Conservation (phyloP, 305 asterid species). For the Solanum hybrid region DNA sequence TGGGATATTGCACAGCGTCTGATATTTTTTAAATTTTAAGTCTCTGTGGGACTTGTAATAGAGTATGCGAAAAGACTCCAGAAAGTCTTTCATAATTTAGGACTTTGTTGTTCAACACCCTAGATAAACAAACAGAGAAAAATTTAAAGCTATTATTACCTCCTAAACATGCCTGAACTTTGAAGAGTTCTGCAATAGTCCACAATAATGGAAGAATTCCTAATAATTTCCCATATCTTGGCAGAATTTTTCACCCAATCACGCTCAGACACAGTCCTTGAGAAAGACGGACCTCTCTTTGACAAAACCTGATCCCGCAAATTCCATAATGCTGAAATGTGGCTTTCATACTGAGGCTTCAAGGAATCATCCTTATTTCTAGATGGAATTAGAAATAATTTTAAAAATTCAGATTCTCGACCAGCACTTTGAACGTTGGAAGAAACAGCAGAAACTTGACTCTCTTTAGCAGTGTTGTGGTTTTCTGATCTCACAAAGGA, state of each 20-base stretch:
- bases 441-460: slow-evolving; percentile 1
- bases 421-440: slow-evolving; percentile 15
- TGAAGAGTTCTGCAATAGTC: slow-evolving; percentile 69
- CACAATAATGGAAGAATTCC: slow-evolving; percentile 43
- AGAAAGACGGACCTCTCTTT: slow-evolving; percentile 53
- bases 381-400: slow-evolving; percentile 57
- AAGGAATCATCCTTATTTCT: slow-evolving; percentile 41
- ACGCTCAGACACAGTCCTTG: slow-evolving; percentile 80
- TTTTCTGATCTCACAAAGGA: slow-evolving; percentile 40
- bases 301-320: slow-evolving; percentile 86
- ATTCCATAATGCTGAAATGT: slow-evolving; percentile 47
- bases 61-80: background rate
- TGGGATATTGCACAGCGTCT: background rate
- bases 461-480: slow-evolving; percentile 31
- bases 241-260: slow-evolving; percentile 95
- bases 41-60: background rate
- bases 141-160: slow-evolving; percentile 19
- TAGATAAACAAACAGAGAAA: background rate
- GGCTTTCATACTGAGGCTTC: slow-evolving; percentile 53
- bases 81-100: background rate
- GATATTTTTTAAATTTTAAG: background rate
- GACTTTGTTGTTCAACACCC: background rate
- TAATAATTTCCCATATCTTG: slow-evolving; percentile 83
- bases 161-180: slow-evolving; percentile 58
- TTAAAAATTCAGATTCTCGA: slow-evolving; percentile 25